Conservation (phyloP, 2,329 filamentous ascomycete species). For the Coniochaeta sp. region DNA sequence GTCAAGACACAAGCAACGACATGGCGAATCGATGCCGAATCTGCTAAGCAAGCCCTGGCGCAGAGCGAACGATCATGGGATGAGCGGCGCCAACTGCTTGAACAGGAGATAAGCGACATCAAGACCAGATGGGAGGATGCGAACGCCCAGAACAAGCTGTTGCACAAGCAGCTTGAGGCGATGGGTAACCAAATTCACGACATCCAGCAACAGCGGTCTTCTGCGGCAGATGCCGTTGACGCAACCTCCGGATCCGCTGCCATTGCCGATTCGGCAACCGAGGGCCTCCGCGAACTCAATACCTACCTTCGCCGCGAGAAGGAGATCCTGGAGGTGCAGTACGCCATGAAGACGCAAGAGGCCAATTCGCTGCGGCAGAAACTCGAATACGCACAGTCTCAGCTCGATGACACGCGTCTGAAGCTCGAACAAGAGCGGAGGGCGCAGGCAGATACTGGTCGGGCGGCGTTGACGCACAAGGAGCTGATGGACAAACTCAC, state of each 20-base stretch:
- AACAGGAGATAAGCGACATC: conserved; percentile 75
- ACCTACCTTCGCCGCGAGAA: conserved; percentile 90
- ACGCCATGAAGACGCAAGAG: conserved; percentile 83
- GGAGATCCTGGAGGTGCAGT: conserved; percentile 95
- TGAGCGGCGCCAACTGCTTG: conserved; percentile 70
- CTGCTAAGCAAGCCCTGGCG: conserved; percentile 67
- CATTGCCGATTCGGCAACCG: conserved; percentile 51
- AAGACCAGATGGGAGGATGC: conserved; percentile 75
- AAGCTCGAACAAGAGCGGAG: conserved; percentile 88
- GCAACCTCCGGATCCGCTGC: conserved; percentile 20
- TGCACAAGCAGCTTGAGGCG: conserved; percentile 82
- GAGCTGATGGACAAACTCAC: conserved; percentile 92
- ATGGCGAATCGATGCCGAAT: conserved; percentile 74
- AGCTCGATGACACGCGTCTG: conserved; percentile 81
- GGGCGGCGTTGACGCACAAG: conserved; percentile 71
- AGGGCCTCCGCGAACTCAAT: conserved; percentile 83
- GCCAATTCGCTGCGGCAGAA: conserved; percentile 84
- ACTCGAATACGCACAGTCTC: conserved; percentile 74
- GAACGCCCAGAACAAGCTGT: conserved; percentile 79
- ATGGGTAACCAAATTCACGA: conserved; percentile 72
- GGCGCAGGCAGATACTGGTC: conserved; percentile 63
- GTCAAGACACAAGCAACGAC: conserved; percentile 72
- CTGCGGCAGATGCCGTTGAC: conserved; percentile 35
- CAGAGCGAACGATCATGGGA: conserved; percentile 86
- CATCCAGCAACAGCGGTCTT: conserved; percentile 67